These are phyloP conservation scores for Yamadazyma atlantica DNA, from an alignment of 1,139 yeast species.

Conservation along the genomic window DNA sequence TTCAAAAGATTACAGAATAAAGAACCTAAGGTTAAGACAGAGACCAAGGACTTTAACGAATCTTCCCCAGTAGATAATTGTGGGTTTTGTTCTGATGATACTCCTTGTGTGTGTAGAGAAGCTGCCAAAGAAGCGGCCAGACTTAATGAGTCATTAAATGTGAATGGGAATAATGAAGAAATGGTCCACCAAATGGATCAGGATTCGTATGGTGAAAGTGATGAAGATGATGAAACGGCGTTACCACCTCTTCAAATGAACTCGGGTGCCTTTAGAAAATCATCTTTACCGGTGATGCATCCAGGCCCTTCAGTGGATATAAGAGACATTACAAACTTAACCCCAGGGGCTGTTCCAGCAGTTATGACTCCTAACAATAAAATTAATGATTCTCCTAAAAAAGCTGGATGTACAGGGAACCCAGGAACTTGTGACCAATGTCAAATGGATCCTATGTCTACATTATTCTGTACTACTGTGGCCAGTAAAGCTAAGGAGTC, in stretches of 20 bases:
- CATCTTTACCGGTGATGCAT: constrained; percentile 58
- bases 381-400: constrained; percentile 11
- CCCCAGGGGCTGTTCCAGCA: constrained; percentile 44
- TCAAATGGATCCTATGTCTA: constrained; percentile 84
- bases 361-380: constrained; percentile 25
- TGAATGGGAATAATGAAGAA: constrained; percentile 14
- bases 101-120: constrained; percentile 90
- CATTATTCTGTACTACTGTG: constrained; percentile 81
- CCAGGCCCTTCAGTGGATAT: constrained; percentile 65
- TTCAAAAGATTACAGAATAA: constrained; percentile 26
- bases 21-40: constrained; percentile 4
- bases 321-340: constrained; percentile 42
- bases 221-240: constrained; percentile 24
- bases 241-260: constrained; percentile 39
- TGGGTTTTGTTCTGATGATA: constrained; percentile 90
- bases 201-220: constrained; percentile 6
- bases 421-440: constrained; percentile 90
- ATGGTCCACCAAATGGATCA: constrained; percentile 12
- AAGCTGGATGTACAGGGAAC: constrained; percentile 72
- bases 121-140: constrained; percentile 63
- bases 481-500: constrained; percentile 51
- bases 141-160: constrained; percentile 28
- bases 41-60: constrained; percentile 28
- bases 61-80: constrained; percentile 71
- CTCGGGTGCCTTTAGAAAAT: constrained; percentile 23